Evolutionary conservation across 805 yeast genomes (phyloP), one percentile per base, ranked within the genome.

Genomic region (Blastobotrys parvus): DNA sequence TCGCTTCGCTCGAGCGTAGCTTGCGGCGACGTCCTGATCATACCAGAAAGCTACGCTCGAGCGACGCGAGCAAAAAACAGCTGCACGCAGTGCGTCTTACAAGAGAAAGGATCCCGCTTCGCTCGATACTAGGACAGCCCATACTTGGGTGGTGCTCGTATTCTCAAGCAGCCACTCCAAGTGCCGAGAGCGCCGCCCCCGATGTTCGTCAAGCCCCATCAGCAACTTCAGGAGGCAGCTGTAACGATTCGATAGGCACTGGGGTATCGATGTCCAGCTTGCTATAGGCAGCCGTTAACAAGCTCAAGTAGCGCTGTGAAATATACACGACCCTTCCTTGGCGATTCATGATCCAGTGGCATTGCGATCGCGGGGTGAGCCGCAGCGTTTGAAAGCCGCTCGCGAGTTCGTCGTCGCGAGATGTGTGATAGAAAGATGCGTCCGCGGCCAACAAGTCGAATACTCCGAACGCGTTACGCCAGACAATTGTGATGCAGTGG

Each of bases 281-380:
- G 29, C 11, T 25, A 16, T 32, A 32, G 35, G 35, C 35, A 13
- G 10, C 21, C 4, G 35, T 32, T 15, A 32, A 13, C 21, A 10
- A 17, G 19, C 18, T 32, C 20, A 32, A 20, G 11, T 32, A 32
- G n/a, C 17, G 13, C 35, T 32, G 35, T 4, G 35, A 32, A 16
- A 32, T 32, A 23, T 36, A 36, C 6, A 36, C 39, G n/a, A 36
- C 39, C 31, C 22, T 21, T 6, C 39, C 39, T 10, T 13, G 16
- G 3, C n/a, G 19, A 18, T 36, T 18, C 13, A 36, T 30, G 3
- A 36, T 15, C 39, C 39, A 36, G 23, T 36, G 39, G 18, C 27
- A 22, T 16, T 13, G 16, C 19, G 16, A 22, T 10, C 27, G 27
- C 39, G 30, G 30, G 31, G 27, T 22, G 18, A 36, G 11, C 3